Conservation (phyloP, 108 stramenopile species). For the Aurantiochytrium sp. region DNA sequence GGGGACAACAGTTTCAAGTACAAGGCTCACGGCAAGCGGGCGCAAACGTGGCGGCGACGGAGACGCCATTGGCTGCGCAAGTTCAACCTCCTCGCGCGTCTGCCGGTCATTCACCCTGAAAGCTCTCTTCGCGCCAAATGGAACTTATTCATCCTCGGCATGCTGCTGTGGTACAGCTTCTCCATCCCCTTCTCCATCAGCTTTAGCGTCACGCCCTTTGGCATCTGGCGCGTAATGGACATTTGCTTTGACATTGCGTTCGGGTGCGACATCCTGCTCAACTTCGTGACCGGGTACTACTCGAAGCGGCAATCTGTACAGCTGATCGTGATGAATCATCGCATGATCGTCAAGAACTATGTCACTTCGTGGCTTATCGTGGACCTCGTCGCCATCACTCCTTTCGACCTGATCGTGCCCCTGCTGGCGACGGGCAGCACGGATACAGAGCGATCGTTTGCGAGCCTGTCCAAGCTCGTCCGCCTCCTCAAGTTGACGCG, state of each 20-base stretch:
- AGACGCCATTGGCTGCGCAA: too few species aligned
- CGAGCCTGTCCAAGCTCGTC: neutral
- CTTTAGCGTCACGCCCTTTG: neutral
- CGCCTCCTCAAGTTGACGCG: neutral
- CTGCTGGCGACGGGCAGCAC: neutral
- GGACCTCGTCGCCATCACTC: neutral
- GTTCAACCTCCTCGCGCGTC: neutral
- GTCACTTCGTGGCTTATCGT: neutral
- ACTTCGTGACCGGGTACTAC: conserved; percentile 16
- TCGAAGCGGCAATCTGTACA: neutral
- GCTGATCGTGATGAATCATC: neutral
- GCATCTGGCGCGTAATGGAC: neutral
- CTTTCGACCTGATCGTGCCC: neutral
- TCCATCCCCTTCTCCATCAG: neutral
- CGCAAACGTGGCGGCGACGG: too few species aligned
- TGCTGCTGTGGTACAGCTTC: conserved; percentile 26
- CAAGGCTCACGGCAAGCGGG: too few species aligned
- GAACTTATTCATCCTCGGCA: neutral
- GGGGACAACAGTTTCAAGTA: too few species aligned
- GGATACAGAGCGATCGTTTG: too few species aligned
- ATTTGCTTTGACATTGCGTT: neutral
- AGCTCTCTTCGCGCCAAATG: neutral
- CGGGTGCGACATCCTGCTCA: neutral
- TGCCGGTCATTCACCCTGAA: conserved; percentile 2
- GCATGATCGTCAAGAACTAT: neutral